Evolutionary conservation across 176 grass and related monocot species (phyloP).

Genomic region (Oryza coarctata): DNA sequence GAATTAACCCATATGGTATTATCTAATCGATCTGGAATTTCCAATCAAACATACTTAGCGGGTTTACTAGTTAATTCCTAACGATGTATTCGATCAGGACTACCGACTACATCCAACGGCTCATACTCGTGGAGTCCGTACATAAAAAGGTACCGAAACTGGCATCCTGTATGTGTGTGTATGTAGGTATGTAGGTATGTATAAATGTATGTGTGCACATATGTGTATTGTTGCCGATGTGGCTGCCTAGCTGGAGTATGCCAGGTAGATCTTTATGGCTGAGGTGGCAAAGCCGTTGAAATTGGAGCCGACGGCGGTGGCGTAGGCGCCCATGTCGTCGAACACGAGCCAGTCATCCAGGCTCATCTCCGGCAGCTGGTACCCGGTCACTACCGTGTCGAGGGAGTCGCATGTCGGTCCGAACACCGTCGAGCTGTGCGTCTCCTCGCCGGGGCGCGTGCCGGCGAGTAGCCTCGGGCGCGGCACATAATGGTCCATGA

Average conservation of each 20-base stretch:
- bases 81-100: too few relatives aligned
- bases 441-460: not conserved
- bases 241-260: not conserved
- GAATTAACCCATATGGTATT: too few relatives aligned
- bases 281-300: constrained; percentile 22
- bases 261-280: not conserved
- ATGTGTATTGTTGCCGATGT: too few relatives aligned
- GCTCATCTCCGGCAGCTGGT: constrained; percentile 15
- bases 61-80: too few relatives aligned
- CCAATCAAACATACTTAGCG: too few relatives aligned
- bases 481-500: constrained; percentile 35
- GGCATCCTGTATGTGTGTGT: too few relatives aligned
- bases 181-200: too few relatives aligned
- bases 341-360: constrained; percentile 22
- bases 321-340: constrained; percentile 17
- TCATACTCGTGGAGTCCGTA: too few relatives aligned
- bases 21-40: too few relatives aligned
- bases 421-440: not conserved
- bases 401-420: not conserved
- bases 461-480: constrained; percentile 1
- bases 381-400: not conserved
- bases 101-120: too few relatives aligned
- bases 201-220: too few relatives aligned
- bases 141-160: too few relatives aligned
- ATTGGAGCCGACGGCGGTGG: not conserved